These are phyloP conservation scores for Solanum neorickii DNA, from an alignment of 257 asterid genomes.

Conservation along the genomic window DNA sequence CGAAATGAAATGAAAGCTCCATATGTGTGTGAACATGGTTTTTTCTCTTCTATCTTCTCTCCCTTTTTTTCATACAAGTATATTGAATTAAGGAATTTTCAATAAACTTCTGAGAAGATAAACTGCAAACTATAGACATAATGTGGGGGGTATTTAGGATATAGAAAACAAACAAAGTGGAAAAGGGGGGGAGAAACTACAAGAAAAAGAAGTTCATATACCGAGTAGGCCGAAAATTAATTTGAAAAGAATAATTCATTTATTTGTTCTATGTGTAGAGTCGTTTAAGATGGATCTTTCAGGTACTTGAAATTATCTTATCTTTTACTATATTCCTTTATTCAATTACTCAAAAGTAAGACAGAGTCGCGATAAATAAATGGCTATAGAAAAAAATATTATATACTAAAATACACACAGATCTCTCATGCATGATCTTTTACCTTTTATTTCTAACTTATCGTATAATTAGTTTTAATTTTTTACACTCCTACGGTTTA, in stretches of 20 bases:
- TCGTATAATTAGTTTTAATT: neutral
- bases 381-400: neutral
- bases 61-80: neutral
- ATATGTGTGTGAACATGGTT: neutral
- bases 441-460: neutral
- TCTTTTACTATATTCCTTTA: neutral
- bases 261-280: neutral
- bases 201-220: neutral
- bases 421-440: neutral
- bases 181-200: neutral
- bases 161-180: neutral
- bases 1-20: neutral
- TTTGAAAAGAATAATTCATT: neutral
- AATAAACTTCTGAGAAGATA: neutral
- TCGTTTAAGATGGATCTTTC: neutral
- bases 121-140: neutral
- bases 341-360: neutral
- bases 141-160: neutral
- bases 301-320: neutral
- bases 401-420: neutral
- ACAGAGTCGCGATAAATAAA: neutral
- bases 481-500: neutral
- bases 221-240: neutral
- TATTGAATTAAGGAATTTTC: neutral
- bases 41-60: neutral